Conservation (phyloP, 345 rosid genomes). For the Citrus glauca region DNA sequence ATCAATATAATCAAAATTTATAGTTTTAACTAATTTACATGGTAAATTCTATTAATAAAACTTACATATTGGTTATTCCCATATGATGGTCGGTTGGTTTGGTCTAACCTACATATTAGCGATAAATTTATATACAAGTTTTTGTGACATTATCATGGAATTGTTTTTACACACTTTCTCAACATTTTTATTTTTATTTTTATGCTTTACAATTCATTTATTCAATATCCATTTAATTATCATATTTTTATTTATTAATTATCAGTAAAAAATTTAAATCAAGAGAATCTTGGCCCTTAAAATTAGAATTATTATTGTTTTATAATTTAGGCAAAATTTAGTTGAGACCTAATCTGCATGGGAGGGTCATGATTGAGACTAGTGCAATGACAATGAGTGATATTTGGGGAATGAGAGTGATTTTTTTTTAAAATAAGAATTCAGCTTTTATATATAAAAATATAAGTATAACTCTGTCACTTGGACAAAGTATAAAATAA, state of each 20-base stretch:
- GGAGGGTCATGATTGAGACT: not conserved
- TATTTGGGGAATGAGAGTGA: not conserved
- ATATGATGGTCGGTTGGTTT: not conserved
- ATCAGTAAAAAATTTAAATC: not conserved
- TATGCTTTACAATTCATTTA: not conserved
- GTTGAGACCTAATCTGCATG: not conserved
- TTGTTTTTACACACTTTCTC: too few species aligned
- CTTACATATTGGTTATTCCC: not conserved
- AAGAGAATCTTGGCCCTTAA: not conserved
- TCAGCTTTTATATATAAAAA: not conserved
- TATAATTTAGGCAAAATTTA: not conserved
- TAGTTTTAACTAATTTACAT: too few species aligned
- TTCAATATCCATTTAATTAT: not conserved
- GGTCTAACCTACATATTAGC: not conserved
- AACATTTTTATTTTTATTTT: too few species aligned
- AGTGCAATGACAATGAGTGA: not conserved
- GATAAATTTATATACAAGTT: too few species aligned
- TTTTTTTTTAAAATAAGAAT: too few species aligned
- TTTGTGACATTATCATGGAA: not conserved
- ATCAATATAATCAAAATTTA: not conserved
- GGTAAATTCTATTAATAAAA: not conserved
- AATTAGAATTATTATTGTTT: not conserved
- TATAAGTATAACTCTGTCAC: not conserved
- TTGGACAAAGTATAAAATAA: not conserved
- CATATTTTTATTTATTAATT: too few species aligned